Percentiles rank a stretch among this genome's conserved stretches.
Conservation (phyloP, 1,284 basidiomycete species). For the Sanguinoderma infundibulare region DNA sequence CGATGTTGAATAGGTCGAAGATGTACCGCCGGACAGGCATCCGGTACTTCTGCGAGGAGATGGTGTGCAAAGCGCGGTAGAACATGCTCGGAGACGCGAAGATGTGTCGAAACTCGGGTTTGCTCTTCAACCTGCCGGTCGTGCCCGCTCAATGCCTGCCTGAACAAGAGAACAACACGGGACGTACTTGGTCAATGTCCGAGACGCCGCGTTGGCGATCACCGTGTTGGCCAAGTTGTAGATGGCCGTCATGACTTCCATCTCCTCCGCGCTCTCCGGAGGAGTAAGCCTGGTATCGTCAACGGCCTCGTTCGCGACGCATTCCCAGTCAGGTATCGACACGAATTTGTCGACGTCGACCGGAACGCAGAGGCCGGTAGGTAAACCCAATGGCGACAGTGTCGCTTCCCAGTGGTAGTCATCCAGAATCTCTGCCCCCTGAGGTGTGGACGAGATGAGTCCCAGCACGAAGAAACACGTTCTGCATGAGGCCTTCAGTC, state of each 20-base stretch:
- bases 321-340: conserved; percentile 78
- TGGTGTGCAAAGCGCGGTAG: conserved; percentile 83
- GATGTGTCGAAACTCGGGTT: conserved; percentile 74
- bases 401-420: conserved; percentile 95
- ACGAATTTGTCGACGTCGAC: conserved; percentile 82
- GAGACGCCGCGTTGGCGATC: conserved; percentile 91
- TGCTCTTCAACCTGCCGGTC: conserved; percentile 74
- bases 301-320: conserved; percentile 47
- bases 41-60: conserved; percentile 89
- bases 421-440: conserved; percentile 83
- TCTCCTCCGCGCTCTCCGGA: conserved; percentile 73
- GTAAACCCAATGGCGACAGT: conserved; percentile 83
- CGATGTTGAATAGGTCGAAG: conserved; percentile 89
- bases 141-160: not conserved
- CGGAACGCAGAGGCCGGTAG: conserved; percentile 92
- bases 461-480: conserved; percentile 98
- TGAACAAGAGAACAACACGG: not conserved
- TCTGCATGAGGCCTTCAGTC: conserved; percentile 47
- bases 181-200: conserved; percentile 78
- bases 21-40: conserved; percentile 91
- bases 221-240: conserved; percentile 97
- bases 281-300: conserved; percentile 60
- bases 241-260: conserved; percentile 89
- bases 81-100: conserved; percentile 83
- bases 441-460: conserved; percentile 73